Base-by-base conservation (phyloP, 2,329 filamentous ascomycete species). In the Scytalidium lignicola region DNA sequence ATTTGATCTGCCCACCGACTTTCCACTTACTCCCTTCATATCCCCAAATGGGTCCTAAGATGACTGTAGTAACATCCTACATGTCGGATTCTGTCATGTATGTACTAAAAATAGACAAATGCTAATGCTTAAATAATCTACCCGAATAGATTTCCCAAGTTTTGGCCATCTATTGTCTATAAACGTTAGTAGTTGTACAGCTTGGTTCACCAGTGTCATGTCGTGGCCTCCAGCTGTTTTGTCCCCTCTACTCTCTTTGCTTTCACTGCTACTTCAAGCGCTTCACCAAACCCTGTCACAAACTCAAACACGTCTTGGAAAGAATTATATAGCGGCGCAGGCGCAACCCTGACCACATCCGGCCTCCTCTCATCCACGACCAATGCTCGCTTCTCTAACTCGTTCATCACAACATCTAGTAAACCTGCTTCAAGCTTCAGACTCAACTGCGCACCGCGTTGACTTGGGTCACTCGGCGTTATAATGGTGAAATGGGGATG, bases 341-440 rank as follows among this genome's bases (percentile, higher is more conserved):
- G 87, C 12, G 87, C 86, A 3, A 90, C 82, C 15, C 87, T 72
- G 39, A 92, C 76, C 12, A 91, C 87, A 65, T 90, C 81, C 3
- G 87, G 88, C 61, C 80, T 81, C 51, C 87, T 71, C 70, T 90
- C 86, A 62, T 92, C 87, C 29, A 90, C 76, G 1, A 91, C 77
- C 1, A 90, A 78, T 3, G 80, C 81, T 8, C 74, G 69, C 28
- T 74, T 69, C 57, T 86, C 79, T 12, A 91, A 66, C 44, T 73
- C 70, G 49, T 76, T 68, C 68, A 88, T 79, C 3, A 89, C 80
- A 2, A 64, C 60, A 44, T 85, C 79, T 43, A 91, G 69, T 48
- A 89, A 61, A 0, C 82, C 83, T 0, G 75, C 72, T 9, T 71
- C 62, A 9, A 90, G 72, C 44, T 77, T 70, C 23, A 90, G 64